These are phyloP conservation scores for Haematococcus lacustris DNA, from an alignment of 139 green algal genomes.

Conservation along the genomic window DNA sequence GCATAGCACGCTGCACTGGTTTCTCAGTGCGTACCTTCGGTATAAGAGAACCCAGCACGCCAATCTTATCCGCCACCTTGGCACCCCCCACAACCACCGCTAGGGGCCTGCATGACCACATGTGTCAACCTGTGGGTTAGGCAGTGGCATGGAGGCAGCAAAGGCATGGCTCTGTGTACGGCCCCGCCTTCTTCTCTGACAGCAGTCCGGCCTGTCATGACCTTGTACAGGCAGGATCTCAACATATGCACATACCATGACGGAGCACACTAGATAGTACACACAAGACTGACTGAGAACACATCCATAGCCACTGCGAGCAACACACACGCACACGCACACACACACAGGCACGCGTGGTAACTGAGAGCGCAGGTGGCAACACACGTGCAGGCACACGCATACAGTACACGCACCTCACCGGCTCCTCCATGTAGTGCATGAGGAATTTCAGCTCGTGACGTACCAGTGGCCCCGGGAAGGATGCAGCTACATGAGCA, in stretches of 20 bases:
- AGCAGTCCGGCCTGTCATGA: no score
- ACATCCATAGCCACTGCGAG: not conserved
- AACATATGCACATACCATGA: no score
- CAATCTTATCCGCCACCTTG: slow-evolving; percentile 57
- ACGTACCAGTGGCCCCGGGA: slow-evolving; percentile 32
- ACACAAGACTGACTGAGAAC: not conserved
- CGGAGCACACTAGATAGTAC: no score
- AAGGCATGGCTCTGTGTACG: no score
- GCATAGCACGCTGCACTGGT: no score
- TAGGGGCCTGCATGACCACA: slow-evolving; percentile 27
- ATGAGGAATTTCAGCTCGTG: slow-evolving; percentile 20
- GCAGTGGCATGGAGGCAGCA: no score
- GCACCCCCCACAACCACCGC: slow-evolving; percentile 44
- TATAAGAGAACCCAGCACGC: slow-evolving; percentile 33
- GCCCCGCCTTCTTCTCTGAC: no score
- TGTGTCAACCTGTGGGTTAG: not conserved
- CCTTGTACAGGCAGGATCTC: no score
- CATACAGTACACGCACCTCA: not conserved
- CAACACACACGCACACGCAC: not conserved
- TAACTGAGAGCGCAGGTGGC: not conserved
- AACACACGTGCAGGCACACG: no score
- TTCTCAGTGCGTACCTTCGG: no score
- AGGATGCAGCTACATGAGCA: slow-evolving; percentile 7
- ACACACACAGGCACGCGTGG: not conserved
- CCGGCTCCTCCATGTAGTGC: slow-evolving; percentile 15